phyloP scores from a whole-genome alignment of 257 asterid species.

The Ilex aquifolium region DNA sequence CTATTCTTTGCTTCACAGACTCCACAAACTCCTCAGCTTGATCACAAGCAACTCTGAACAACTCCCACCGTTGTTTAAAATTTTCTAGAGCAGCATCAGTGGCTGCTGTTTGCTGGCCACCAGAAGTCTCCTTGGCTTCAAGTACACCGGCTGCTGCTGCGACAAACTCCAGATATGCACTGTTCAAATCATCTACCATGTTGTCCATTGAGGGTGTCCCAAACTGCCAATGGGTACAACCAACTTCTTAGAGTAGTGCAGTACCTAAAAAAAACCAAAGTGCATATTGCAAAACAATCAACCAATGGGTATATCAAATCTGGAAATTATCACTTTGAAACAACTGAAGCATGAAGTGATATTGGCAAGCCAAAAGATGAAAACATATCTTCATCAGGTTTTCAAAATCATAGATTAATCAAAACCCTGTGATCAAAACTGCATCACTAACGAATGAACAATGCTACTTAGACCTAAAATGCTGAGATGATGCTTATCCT shows the following conservation, averaged over 20 bases:
- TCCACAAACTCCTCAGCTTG: conserved; percentile 94
- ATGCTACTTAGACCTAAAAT: too few species aligned
- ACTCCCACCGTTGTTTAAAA: conserved; percentile 85
- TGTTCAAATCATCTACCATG: conserved; percentile 62
- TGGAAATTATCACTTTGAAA: too few species aligned
- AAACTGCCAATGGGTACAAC: background rate
- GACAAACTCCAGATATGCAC: conserved; percentile 74
- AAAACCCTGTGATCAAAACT: too few species aligned
- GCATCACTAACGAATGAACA: too few species aligned
- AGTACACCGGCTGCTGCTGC: conserved; percentile 61
- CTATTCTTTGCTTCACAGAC: conserved; percentile 92
- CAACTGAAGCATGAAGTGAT: too few species aligned
- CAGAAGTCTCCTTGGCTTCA: conserved; percentile 57
- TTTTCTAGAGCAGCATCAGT: conserved; percentile 84
- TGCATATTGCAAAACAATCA: too few species aligned
- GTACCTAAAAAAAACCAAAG: too few species aligned
- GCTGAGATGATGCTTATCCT: too few species aligned
- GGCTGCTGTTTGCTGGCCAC: conserved; percentile 58
- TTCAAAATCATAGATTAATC: too few species aligned
- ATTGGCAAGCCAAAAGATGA: too few species aligned
- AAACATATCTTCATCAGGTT: too few species aligned
- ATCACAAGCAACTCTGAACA: conserved; percentile 85
- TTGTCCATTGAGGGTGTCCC: conserved; percentile 52
- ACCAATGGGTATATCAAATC: too few species aligned
- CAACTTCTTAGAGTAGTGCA: background rate